Base-by-base conservation (phyloP, 1,284 basidiomycete genomes). In the Cutaneotrichosporon spelunceum region DNA sequence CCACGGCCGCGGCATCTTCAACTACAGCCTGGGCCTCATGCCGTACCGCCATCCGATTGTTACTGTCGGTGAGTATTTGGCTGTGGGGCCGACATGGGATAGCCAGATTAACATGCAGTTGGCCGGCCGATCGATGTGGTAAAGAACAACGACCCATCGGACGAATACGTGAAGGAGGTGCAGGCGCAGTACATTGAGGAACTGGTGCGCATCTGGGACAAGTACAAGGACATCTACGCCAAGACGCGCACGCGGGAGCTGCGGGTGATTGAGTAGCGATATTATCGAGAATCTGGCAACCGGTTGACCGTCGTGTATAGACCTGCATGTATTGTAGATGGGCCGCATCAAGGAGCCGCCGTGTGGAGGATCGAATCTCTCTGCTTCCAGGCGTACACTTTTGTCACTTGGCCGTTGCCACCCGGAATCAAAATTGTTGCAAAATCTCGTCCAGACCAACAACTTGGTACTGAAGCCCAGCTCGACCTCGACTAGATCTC, bases 21-120 rank as follows among this genome's bases (percentile, higher is more conserved):
- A 63, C 57, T 66, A 95, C 80, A 94, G 91, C 70, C 80, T 93
- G 63, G 78, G 78, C 7, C 65, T 79, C 54, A 78, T 79, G 78
- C 95, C 95, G 0, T 98, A 96, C 77, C 85, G 95, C 56, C 87
- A 93, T 74, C 89, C 89, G 36, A 98, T 99, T 64, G 91, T 97
- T 27, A 89, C 90, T 65, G 96, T 98, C 69, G 88, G 90, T 91
- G 73, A 84, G 90, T 88, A 45, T 16, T 16, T 27, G 16, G 2
- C 30, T 9, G n/a, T 47, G n/a, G 3, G 33, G 3, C 11, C 14
- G 23, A n/a, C 13, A 7, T 52, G 11, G 49, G 8, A 27, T 4
- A 26, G 19, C 49, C 3, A 16, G n/a, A 11, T 26, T 45, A 3
- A 56, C 54, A 23, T 45, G 7, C 58, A 42, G 13, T 64, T 36